A percentile compares a stretch with the other conserved stretches of the same genome.
Evolutionary conservation across 768 basidiomycete species (phyloP).

Genomic region (Chalciporus sphaerocephalus): DNA sequence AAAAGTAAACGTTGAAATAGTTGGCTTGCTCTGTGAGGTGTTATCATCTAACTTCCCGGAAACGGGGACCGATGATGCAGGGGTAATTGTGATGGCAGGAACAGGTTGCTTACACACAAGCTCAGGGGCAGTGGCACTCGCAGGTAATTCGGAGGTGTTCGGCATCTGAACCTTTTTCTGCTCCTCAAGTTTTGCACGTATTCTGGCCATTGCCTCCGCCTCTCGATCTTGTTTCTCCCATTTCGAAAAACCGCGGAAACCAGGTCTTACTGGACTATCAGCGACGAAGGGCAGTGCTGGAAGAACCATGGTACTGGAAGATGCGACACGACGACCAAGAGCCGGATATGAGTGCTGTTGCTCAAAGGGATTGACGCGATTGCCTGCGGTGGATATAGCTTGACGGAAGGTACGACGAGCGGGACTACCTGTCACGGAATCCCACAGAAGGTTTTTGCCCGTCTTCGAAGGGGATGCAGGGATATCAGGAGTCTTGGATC

Average conservation of each 20-base stretch:
- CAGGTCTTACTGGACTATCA: conserved; percentile 53
- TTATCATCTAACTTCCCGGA: conserved; percentile 6
- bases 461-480: conserved; percentile 35
- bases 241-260: conserved; percentile 56
- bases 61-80: conserved; percentile 14
- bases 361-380: conserved; percentile 51
- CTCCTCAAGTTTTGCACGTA: conserved; percentile 51
- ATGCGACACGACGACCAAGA: conserved; percentile 43
- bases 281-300: conserved; percentile 32
- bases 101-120: conserved; percentile 18
- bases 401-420: conserved; percentile 42
- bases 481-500: conserved; percentile 41
- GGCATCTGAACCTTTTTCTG: conserved; percentile 38
- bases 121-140: conserved; percentile 23
- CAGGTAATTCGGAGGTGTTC: conserved; percentile 32
- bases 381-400: conserved; percentile 41
- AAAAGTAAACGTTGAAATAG: conserved; percentile 16
- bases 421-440: conserved; percentile 46
- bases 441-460: conserved; percentile 73
- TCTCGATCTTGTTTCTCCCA: conserved; percentile 88
- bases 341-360: conserved; percentile 31
- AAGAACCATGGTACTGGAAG: conserved; percentile 28
- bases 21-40: conserved; percentile 13
- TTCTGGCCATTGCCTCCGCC: conserved; percentile 70
- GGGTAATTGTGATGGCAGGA: conserved; percentile 28